A percentile compares a stretch with the other conserved stretches of the same genome.
Conservation (phyloP, 2,329 filamentous ascomycete genomes). For the Nemania sp. region DNA sequence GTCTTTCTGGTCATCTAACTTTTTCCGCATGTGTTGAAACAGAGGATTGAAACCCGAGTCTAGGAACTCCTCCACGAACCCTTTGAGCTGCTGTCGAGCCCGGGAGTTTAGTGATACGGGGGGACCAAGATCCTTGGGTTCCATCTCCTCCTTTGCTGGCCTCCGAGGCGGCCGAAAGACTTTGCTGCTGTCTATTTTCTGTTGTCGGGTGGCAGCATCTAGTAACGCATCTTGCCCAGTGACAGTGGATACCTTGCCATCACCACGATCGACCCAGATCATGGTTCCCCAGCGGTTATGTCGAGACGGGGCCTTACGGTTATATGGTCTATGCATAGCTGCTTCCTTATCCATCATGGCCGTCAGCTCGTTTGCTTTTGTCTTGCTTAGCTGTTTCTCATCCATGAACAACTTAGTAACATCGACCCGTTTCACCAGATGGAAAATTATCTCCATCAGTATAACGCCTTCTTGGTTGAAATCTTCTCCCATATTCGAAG, state of each 20-base stretch:
- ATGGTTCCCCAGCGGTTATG: conserved; percentile 97
- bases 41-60: conserved; percentile 95
- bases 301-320: conserved; percentile 81
- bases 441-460: conserved; percentile 92
- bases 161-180: conserved; percentile 86
- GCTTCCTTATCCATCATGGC: conserved; percentile 84
- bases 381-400: conserved; percentile 75
- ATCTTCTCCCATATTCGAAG: conserved; percentile 93
- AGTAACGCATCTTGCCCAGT: conserved; percentile 88
- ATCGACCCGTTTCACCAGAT: conserved; percentile 90
- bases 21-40: conserved; percentile 86
- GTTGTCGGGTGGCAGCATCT: conserved; percentile 76
- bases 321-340: conserved; percentile 81
- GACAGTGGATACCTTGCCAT: conserved; percentile 85
- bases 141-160: conserved; percentile 69
- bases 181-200: conserved; percentile 92
- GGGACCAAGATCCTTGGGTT: conserved; percentile 80
- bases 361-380: conserved; percentile 79
- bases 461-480: conserved; percentile 90
- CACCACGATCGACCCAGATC: conserved; percentile 93
- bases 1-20: conserved; percentile 88
- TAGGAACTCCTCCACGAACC: conserved; percentile 92
- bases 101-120: conserved; percentile 75
- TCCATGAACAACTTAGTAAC: conserved; percentile 87
- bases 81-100: conserved; percentile 80